phyloP scores from a whole-genome alignment of 129 eudicot genomes.

The Flaveria robusta region DNA sequence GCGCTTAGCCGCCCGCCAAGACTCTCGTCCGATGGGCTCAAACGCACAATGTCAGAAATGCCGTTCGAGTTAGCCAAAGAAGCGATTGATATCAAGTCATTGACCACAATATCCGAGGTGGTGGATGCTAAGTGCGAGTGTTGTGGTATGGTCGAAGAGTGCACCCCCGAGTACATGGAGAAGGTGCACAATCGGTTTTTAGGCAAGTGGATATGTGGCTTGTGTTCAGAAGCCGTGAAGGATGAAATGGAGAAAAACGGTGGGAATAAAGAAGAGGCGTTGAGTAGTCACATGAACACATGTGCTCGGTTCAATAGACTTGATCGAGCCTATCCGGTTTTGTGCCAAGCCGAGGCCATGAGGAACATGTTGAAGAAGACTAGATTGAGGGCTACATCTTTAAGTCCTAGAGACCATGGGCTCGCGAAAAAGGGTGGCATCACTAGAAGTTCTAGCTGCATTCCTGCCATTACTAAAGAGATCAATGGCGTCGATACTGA shows the following conservation, averaged over 20 bases:
- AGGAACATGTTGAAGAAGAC: conserved; percentile 69
- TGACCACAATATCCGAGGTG: conserved; percentile 59
- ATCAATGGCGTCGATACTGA: conserved; percentile 30
- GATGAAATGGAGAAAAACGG: conserved; percentile 76
- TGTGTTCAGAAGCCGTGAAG: conserved; percentile 79
- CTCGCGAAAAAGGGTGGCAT: conserved; percentile 54
- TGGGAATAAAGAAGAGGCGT: conserved; percentile 63
- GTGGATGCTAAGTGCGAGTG: conserved; percentile 78
- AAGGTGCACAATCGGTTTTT: conserved; percentile 48
- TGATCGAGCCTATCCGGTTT: conserved; percentile 73
- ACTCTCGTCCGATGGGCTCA: conserved; percentile 53
- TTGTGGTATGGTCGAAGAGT: conserved; percentile 81
- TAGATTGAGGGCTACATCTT: conserved; percentile 53
- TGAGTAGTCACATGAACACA: conserved; percentile 64
- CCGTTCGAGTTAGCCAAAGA: conserved; percentile 60
- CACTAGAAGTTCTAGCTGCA: conserved; percentile 79
- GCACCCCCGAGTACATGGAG: conserved; percentile 67
- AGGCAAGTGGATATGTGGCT: conserved; percentile 79
- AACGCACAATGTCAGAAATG: conserved; percentile 66
- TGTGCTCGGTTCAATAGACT: conserved; percentile 69
- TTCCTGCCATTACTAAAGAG: conserved; percentile 63
- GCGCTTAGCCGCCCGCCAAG: conserved; percentile 46
- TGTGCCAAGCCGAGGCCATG: conserved; percentile 80
- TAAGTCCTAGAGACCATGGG: conserved; percentile 53
- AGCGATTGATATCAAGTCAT: conserved; percentile 17